Evolutionary conservation across 371 early-diverging fungal species (phyloP).

Genomic region (Mortierella sp.): DNA sequence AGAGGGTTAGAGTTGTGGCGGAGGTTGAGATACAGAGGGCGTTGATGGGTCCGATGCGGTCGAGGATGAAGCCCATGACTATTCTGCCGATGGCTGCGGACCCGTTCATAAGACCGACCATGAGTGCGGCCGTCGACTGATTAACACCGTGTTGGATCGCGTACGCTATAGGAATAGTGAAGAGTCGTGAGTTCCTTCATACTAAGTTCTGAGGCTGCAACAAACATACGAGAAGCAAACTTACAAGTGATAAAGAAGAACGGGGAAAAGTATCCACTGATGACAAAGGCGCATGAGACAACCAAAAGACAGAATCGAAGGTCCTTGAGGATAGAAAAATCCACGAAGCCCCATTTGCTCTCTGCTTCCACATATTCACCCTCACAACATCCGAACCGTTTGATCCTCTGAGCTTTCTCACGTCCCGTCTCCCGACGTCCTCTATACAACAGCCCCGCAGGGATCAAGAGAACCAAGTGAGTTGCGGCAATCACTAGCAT

Average conservation of each 20-base stretch:
- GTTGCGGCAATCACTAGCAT: slow-evolving; percentile 73
- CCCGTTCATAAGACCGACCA: slow-evolving; percentile 69
- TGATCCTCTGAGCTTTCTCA: slow-evolving; percentile 32
- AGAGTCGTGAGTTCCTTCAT: background rate
- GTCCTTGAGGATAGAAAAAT: slow-evolving; percentile 54
- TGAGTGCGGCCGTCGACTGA: slow-evolving; percentile 60
- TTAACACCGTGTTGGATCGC: slow-evolving; percentile 55
- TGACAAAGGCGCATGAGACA: slow-evolving; percentile 35
- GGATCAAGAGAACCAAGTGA: slow-evolving; percentile 61
- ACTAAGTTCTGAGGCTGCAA: background rate
- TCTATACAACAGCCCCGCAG: slow-evolving; percentile 57
- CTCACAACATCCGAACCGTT: slow-evolving; percentile 30
- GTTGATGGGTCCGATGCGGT: slow-evolving; percentile 74
- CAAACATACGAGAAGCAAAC: background rate
- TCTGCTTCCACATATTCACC: slow-evolving; percentile 45
- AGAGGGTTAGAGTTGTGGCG: slow-evolving; percentile 64
- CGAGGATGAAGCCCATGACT: slow-evolving; percentile 72
- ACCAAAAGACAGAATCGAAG: slow-evolving; percentile 41
- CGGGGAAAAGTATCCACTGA: slow-evolving; percentile 49
- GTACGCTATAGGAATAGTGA: slow-evolving; percentile 41
- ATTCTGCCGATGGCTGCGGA: slow-evolving; percentile 76
- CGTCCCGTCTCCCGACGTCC: slow-evolving; percentile 32
- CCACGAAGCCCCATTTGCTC: slow-evolving; percentile 57
- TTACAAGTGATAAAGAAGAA: slow-evolving; percentile 53
- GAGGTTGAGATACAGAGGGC: slow-evolving; percentile 61